Percentiles rank a stretch among this genome's conserved stretches.
Evolutionary conservation across 805 yeast genomes (phyloP).

Genomic region (Cyberlindnera sargentensis): DNA sequence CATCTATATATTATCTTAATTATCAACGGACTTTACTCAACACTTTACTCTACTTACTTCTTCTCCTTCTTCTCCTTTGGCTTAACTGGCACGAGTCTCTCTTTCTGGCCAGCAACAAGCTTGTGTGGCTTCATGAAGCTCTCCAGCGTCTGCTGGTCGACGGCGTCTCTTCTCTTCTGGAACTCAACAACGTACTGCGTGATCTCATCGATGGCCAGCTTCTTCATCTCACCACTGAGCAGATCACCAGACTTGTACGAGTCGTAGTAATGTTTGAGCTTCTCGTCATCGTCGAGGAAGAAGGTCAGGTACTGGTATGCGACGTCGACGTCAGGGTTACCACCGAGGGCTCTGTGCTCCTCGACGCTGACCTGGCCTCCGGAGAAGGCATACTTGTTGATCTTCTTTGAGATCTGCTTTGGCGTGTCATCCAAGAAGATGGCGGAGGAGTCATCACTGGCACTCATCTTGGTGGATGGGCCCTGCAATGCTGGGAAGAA

Average conservation of each 20-base stretch:
- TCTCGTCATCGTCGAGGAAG: constrained; percentile 83
- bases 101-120: constrained; percentile 65
- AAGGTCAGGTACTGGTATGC: constrained; percentile 89
- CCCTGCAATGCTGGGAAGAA: constrained; percentile 99
- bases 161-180: constrained; percentile 68
- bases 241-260: constrained; percentile 75
- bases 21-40: not conserved
- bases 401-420: constrained; percentile 85
- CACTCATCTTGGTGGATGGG: constrained; percentile 93
- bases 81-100: constrained; percentile 68
- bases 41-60: not conserved
- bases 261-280: constrained; percentile 52
- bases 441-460: constrained; percentile 83
- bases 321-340: constrained; percentile 92
- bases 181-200: constrained; percentile 74
- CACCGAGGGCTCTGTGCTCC: constrained; percentile 86
- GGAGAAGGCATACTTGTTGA: constrained; percentile 93
- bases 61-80: constrained; percentile 28
- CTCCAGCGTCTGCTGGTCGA: constrained; percentile 55
- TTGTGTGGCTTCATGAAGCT: constrained; percentile 81
- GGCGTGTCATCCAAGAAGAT: constrained; percentile 94
- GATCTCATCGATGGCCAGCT: constrained; percentile 71
- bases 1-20: no score
- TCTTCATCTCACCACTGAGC: constrained; percentile 90
- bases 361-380: constrained; percentile 88